Percentiles rank a stretch among this genome's conserved stretches.
Evolutionary conservation across 805 yeast genomes (phyloP).

Genomic region (Hanseniaspora lachancei): DNA sequence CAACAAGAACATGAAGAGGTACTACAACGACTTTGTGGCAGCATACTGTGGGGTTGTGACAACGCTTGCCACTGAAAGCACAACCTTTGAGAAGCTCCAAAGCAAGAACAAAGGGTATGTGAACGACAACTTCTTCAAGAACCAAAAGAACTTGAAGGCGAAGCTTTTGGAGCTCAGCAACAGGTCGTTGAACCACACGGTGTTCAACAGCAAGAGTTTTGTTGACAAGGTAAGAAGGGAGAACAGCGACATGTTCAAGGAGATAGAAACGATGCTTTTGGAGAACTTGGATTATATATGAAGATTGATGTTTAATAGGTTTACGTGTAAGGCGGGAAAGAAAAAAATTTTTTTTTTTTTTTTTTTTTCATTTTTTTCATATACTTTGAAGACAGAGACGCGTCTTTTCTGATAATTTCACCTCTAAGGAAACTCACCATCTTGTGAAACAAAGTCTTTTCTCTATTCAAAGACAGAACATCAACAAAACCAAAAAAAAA

Average conservation of each 20-base stretch:
- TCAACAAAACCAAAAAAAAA: not conserved
- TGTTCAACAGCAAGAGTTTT: constrained; percentile 12
- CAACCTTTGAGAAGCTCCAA: not conserved
- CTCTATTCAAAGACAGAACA: too few relatives aligned
- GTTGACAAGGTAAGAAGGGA: constrained; percentile 12
- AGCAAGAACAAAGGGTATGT: not conserved
- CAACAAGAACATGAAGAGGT: not conserved
- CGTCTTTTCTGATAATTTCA: too few relatives aligned
- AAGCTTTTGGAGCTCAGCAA: constrained; percentile 12
- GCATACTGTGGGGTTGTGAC: constrained; percentile 5
- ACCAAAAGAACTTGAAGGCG: constrained; percentile 3
- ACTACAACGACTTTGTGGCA: not conserved
- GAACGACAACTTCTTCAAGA: not conserved
- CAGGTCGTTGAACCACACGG: constrained; percentile 8
- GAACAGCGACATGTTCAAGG: constrained; percentile 12
- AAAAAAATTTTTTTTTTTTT: not conserved
- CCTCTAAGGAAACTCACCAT: too few relatives aligned
- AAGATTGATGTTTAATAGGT: not conserved
- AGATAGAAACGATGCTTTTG: constrained; percentile 13
- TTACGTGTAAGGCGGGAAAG: not conserved
- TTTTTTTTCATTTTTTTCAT: not conserved
- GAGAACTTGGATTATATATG: constrained; percentile 1
- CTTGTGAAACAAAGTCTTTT: too few relatives aligned
- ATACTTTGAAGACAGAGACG: too few relatives aligned
- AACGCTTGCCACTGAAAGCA: not conserved